Evolutionary conservation across 495 filamentous ascomycete species (phyloP), one percentile per base, ranked within the genome.

Genomic region (Penicillium salamii): DNA sequence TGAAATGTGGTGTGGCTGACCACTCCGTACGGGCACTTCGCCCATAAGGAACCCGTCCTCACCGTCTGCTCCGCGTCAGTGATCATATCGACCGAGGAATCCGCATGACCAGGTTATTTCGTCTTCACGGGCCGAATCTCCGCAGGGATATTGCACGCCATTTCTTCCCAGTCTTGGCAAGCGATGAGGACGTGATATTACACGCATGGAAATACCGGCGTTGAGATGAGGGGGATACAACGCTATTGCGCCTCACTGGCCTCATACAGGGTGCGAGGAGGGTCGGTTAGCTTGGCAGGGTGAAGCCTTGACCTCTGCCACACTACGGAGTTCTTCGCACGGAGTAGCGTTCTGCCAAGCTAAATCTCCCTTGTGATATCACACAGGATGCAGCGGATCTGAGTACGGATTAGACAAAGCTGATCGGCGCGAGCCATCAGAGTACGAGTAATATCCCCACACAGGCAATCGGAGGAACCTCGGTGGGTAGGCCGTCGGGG

Each of bases 71-170:
- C 90, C 55, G 95, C 97, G 72, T 98, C 97, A 81, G 78, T 97
- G 77, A 95, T 98, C 70, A 93, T 97, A 78, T 95, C 93, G 47
- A 95, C 86, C 81, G 97, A 97, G 84, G 91, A 85, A 97, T 97
- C 72, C 90, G 93, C 61, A 84, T 90, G 62, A 97, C 96, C 70
- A 81, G 97, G 54, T 86, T 91, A 97, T 81, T 95, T 95, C 14
- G 93, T 95, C 49, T 96, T 90, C 35, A 97, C 95, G 23, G 95
- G 93, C 66, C 90, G 93, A 62, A 98, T 97, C 77, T 88, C 89
- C 49, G 91, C 90, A 58, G 93, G 97, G 76, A 89, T 98, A 46
- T 83, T 98, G 52, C 89, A 95, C 62, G 86, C 97, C 45, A 79
- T 98, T 65, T 91, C 97, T 78, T 95, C 90, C 40, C 85, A 97